Conservation (phyloP, 2,329 filamentous ascomycete genomes). For the Grosmannia huntii region DNA sequence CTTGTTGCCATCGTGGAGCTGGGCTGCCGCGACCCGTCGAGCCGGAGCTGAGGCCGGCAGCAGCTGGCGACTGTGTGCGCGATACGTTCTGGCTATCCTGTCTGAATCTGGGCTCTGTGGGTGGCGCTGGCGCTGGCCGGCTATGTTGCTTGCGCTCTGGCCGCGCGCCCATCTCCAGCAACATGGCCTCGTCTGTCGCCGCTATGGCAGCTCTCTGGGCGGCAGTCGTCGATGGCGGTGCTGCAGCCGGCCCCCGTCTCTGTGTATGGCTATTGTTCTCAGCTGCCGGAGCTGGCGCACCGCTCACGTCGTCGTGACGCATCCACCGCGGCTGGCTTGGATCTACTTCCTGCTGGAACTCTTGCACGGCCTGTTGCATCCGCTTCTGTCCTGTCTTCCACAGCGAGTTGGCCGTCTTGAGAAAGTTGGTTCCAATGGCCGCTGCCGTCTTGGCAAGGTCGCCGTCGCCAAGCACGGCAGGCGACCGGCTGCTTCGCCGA, state of each 20-base stretch:
- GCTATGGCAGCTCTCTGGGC: background rate
- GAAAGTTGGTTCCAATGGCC: slow-evolving; percentile 67
- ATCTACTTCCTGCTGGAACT: slow-evolving; percentile 67
- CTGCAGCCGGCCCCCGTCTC: slow-evolving; percentile 13
- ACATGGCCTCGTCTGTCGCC: slow-evolving; percentile 60
- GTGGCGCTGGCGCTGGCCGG: slow-evolving; percentile 3
- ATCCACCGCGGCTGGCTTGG: slow-evolving; percentile 89
- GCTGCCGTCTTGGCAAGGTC: slow-evolving; percentile 74
- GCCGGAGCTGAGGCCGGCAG: slow-evolving; percentile 10
- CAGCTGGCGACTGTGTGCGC: slow-evolving; percentile 38
- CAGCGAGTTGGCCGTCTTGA: slow-evolving; percentile 88
- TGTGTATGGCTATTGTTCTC: background rate
- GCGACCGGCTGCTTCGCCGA: slow-evolving; percentile 41
- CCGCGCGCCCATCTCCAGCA: slow-evolving; percentile 56
- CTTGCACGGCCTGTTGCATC: slow-evolving; percentile 80
- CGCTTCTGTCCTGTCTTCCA: slow-evolving; percentile 95
- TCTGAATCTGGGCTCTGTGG: slow-evolving; percentile 19
- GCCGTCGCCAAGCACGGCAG: slow-evolving; percentile 48
- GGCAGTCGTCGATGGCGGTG: background rate
- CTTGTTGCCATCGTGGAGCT: slow-evolving; percentile 51
- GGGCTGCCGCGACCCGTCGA: slow-evolving; percentile 31
- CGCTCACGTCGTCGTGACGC: slow-evolving; percentile 39
- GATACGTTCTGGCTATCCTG: slow-evolving; percentile 16
- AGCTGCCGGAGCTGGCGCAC: slow-evolving; percentile 4
- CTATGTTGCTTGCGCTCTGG: slow-evolving; percentile 28